Base-by-base conservation (phyloP, 139 green algal genomes). In the Trebouxia sp. region DNA sequence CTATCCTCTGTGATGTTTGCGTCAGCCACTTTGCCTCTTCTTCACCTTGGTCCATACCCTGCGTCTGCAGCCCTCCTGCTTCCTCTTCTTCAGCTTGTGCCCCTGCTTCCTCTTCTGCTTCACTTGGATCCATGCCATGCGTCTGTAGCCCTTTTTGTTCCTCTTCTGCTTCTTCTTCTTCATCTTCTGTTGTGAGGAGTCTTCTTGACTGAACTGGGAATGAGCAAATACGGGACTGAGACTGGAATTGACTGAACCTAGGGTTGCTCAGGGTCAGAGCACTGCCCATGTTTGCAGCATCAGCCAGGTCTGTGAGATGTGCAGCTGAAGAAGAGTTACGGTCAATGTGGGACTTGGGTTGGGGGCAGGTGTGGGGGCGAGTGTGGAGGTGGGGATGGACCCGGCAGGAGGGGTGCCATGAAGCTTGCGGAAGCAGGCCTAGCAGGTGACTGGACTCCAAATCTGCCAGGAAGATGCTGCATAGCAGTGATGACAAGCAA, bases 381-480 rank as follows among this genome's bases (percentile, higher is more conserved):
- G 10, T 26, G 56, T 28, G n/a, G 15, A 30, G 26, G 8, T 53
- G 43, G 32, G 37, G 10, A 1, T 47, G 53, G 14, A 48, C 37
- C 11, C 22, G 66, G 38, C 26, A 26, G 51, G 26, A 30, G 39
- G 51, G 62, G 42, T 66, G 67, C 84, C 30, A 38, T 17, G 74
- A 66, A 17, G 58, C n/a, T 3, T 15, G 62, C 58, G 87, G 85
- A 58, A 97, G 70, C 12, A 97, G 81, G 0, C 84, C 84, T 24
- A 83, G 82, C 78, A 97, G 85, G 66, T 92, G 82, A 3, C 42
- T 35, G 12, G 32, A 41, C 88, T 98, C 95, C 66, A 98, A 37
- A 67, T 95, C 80, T 3, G 86, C 95, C 50, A 98, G 93, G 90
- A 96, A 98, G 30, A 98, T 76, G 80, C 83, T 91, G 88, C 95